A percentile compares a stretch with the other conserved stretches of the same genome.
phyloP scores from a whole-genome alignment of 2,329 filamentous ascomycete genomes.

The Fusarium aywerte region DNA sequence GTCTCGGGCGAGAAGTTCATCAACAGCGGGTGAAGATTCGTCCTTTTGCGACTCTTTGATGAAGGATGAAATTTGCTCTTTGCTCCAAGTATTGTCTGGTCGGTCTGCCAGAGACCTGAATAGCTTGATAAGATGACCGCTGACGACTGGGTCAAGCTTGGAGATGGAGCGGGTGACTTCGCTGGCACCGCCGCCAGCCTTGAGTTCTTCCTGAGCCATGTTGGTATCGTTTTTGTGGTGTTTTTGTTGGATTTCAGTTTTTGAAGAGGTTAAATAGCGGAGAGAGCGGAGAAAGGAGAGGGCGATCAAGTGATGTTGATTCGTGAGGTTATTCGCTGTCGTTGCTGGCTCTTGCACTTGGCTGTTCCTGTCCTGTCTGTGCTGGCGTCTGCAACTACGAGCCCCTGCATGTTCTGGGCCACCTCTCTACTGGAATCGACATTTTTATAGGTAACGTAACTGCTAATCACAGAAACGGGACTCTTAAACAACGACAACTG shows the following conservation, averaged over 20 bases:
- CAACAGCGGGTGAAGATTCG: conserved; percentile 45
- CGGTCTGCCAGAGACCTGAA: conserved; percentile 58
- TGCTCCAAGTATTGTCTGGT: conserved; percentile 57
- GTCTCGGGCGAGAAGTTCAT: conserved; percentile 43
- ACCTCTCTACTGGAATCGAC: background rate
- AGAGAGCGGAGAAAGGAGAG: conserved; percentile 37
- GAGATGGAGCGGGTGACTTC: conserved; percentile 55
- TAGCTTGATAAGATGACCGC: conserved; percentile 58
- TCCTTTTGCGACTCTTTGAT: conserved; percentile 59
- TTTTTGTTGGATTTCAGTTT: conserved; percentile 5
- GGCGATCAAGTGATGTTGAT: conserved; percentile 32
- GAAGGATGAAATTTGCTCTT: conserved; percentile 59
- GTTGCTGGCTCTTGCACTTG: conserved; percentile 8
- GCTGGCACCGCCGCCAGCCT: conserved; percentile 62
- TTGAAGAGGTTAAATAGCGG: conserved; percentile 7
- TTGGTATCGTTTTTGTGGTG: background rate
- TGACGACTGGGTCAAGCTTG: conserved; percentile 54
- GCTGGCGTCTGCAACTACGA: conserved; percentile 9
- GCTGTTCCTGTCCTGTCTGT: background rate
- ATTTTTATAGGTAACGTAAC: background rate
- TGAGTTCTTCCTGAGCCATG: conserved; percentile 39
- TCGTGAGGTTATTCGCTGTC: conserved; percentile 40
- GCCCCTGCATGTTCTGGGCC: conserved; percentile 35
- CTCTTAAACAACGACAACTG: background rate
- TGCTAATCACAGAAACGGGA: background rate